Evolutionary conservation across 164 flowering plant genomes (phyloP).

Genomic region (Kalanchoe fedtschenkoi): DNA sequence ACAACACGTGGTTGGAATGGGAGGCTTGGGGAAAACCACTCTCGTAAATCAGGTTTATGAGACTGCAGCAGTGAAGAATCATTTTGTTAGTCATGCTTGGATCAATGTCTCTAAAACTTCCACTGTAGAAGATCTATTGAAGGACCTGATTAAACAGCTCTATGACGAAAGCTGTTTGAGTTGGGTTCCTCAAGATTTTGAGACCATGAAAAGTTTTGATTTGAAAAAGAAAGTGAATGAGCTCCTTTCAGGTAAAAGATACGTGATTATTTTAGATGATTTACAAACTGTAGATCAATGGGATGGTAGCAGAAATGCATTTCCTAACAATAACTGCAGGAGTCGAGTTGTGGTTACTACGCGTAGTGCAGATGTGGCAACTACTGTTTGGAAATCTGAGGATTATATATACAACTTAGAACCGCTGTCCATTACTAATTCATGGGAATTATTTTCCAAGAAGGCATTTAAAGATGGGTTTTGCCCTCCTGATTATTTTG

Average conservation of each 20-base stretch:
- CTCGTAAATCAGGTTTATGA: conserved; percentile 20
- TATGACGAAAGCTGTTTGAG: neutral
- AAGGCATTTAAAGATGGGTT: neutral
- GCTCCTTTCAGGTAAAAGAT: neutral
- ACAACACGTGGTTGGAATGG: conserved; percentile 32
- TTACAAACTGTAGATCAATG: conserved; percentile 11
- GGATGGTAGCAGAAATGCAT: conserved; percentile 5
- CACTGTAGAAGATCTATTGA: conserved; percentile 9
- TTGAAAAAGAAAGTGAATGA: too few relatives aligned
- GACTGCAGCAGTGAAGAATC: neutral
- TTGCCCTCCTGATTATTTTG: neutral
- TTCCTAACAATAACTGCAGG: conserved; percentile 8
- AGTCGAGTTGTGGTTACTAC: conserved; percentile 18
- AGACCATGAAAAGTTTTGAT: neutral
- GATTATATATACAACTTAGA: neutral
- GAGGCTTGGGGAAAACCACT: conserved; percentile 28
- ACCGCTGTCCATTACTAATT: neutral
- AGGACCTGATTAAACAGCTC: conserved; percentile 6
- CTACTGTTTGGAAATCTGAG: neutral
- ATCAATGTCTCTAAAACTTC: conserved; percentile 17
- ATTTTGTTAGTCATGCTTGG: conserved; percentile 21
- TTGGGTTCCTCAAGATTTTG: neutral
- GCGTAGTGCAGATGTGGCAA: conserved; percentile 1
- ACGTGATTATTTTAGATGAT: conserved; percentile 16
- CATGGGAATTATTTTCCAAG: conserved; percentile 1